Percentiles rank a stretch among this genome's conserved stretches.
These are phyloP conservation scores for Nigrograna mackinnonii DNA, from an alignment of 2,329 filamentous ascomycete species.

Conservation along the genomic window DNA sequence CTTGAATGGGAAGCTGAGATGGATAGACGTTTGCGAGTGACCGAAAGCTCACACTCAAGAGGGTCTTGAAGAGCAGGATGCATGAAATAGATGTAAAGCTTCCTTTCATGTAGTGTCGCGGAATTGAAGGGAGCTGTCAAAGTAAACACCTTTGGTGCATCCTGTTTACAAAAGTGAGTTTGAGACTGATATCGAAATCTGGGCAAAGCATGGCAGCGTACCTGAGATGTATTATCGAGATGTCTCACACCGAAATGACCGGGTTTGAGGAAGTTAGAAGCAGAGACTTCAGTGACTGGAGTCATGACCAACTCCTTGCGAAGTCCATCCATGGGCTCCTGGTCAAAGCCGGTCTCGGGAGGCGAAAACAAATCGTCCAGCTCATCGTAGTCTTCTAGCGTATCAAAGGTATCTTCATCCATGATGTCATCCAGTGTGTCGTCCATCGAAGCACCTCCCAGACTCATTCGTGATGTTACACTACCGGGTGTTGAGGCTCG, in stretches of 20 bases:
- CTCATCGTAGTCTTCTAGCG: constrained; percentile 43
- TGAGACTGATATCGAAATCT: no score
- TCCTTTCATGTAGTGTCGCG: constrained; percentile 39
- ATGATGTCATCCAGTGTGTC: constrained; percentile 42
- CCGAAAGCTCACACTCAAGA: constrained; percentile 39
- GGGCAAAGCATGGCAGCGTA: constrained; percentile 8
- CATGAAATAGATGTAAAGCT: constrained; percentile 40
- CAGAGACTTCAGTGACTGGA: constrained; percentile 37
- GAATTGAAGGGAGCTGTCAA: constrained; percentile 40
- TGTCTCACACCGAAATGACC: constrained; percentile 20
- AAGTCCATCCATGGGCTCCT: constrained; percentile 39
- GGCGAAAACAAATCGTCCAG: constrained; percentile 41
- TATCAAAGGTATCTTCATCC: constrained; percentile 42
- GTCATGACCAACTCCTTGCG: constrained; percentile 44
- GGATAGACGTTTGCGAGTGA: constrained; percentile 38
- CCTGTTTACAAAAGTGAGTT: constrained; percentile 11
- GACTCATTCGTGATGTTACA: constrained; percentile 41
- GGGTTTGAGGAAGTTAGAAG: constrained; percentile 27
- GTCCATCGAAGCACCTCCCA: constrained; percentile 40
- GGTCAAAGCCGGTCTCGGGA: constrained; percentile 28
- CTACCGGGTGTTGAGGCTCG: constrained; percentile 61
- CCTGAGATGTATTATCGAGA: constrained; percentile 15
- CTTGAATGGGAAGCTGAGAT: constrained; percentile 27
- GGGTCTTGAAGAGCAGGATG: constrained; percentile 34
- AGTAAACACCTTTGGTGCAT: constrained; percentile 27